Base-by-base conservation (phyloP, 345 rosid species). In the Gossypioides kirkii region DNA sequence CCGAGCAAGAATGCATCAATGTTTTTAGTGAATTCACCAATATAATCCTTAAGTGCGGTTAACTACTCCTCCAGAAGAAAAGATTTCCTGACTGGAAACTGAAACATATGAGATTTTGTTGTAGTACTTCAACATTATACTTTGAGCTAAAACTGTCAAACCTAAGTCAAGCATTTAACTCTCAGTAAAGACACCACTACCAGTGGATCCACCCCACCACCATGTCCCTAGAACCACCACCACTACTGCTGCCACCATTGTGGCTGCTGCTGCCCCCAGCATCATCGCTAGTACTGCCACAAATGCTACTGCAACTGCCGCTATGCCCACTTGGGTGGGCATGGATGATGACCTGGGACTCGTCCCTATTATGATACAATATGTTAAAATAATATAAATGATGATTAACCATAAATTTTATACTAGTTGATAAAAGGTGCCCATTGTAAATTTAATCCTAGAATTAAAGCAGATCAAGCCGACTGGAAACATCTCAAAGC, bases 311-410 rank as follows among this genome's bases (percentile, higher is more conserved):
- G 89, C 90, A 73, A 77, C 89, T 70, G 90, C 85, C 63, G 82
- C 92, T 81, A 90, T 70, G 81, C 87, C 96, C 87, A 80, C 88
- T 87, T 86, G 93, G 89, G 89, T 86, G 86, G 88, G 85, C 84
- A 88, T 76, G 75, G 74, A 88, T 70, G 91, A 89, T 87, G 94
- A 85, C 78, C 86, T 88, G 88, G 92, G 91, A 87, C 84, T 84
- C 78, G 77, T 87, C 86, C 98, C 98, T 92, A 92, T 86, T 85
- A 90, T 76, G 85, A 86, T 87, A 86, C 82, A 84, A 90, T 83
- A 88, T 86, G 81, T 85, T 81, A 79, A 86, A 85, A 77, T 69
- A 73, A 73, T 74, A 54, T 36, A 71, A 74, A 76, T 62, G 80
- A 58, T 56, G 32, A 56, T 47, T 53, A 69, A 76, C 73, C 58